These are phyloP conservation scores for Daldinia childiae DNA, from an alignment of 495 filamentous ascomycete genomes.

Conservation along the genomic window DNA sequence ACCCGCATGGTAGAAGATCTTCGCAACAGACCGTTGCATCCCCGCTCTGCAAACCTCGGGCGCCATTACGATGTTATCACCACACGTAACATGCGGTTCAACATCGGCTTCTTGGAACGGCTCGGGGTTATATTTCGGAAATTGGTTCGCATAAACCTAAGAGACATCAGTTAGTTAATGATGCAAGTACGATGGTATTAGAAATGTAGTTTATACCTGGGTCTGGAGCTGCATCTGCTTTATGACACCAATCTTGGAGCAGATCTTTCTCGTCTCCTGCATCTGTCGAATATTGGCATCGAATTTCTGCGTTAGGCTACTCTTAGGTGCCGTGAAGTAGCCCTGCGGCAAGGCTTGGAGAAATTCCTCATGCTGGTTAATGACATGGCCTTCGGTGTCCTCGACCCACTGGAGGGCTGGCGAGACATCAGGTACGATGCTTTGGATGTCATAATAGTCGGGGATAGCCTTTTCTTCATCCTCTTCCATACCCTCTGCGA, in stretches of 20 bases:
- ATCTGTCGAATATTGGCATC: constrained; percentile 93
- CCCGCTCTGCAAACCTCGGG: constrained; percentile 81
- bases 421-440: constrained; percentile 83
- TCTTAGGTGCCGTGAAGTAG: constrained; percentile 79
- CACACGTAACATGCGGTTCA: constrained; percentile 83
- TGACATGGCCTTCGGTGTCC: constrained; percentile 84
- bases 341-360: constrained; percentile 76
- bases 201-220: constrained; percentile 67
- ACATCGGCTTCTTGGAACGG: constrained; percentile 88
- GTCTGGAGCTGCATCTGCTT: constrained; percentile 99
- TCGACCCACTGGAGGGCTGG: constrained; percentile 82
- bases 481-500: constrained; percentile 91
- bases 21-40: constrained; percentile 87
- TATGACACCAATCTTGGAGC: constrained; percentile 93
- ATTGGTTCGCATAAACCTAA: constrained; percentile 97
- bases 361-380: constrained; percentile 85
- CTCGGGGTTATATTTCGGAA: constrained; percentile 94
- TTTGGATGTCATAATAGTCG: constrained; percentile 92
- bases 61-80: constrained; percentile 86
- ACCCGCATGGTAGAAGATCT: constrained; percentile 95
- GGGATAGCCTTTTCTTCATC: constrained; percentile 82
- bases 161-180: constrained; percentile 22
- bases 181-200: neutral
- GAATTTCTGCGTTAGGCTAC: constrained; percentile 78
- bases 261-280: constrained; percentile 96